A percentile compares a stretch with the other conserved stretches of the same genome.
Evolutionary conservation across 2,329 filamentous ascomycete genomes (phyloP).

Genomic region (Fusarium miscanthi): DNA sequence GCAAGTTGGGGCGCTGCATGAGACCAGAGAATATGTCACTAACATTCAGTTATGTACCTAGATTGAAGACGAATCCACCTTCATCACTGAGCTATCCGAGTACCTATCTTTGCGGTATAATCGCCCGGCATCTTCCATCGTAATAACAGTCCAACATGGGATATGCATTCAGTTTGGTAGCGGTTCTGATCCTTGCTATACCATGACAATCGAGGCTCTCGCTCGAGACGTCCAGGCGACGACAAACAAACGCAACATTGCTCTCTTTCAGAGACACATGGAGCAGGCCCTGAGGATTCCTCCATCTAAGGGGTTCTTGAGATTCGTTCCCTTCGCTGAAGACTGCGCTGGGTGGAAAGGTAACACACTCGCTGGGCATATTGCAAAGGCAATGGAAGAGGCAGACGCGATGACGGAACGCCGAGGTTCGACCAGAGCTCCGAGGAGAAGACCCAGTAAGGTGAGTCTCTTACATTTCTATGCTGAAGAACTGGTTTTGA

Average conservation of each 20-base stretch:
- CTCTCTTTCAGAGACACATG: constrained; percentile 81
- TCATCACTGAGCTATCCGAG: constrained; percentile 79
- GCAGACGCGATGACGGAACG: neutral
- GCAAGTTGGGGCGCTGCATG: constrained; percentile 28
- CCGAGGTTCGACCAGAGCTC: constrained; percentile 13
- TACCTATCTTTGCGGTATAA: constrained; percentile 81
- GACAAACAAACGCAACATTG: constrained; percentile 83
- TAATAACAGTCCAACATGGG: constrained; percentile 80
- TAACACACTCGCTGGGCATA: constrained; percentile 74
- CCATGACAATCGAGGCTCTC: constrained; percentile 78
- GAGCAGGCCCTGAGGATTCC: constrained; percentile 75
- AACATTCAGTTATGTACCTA: constrained; percentile 48
- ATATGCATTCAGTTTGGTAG: constrained; percentile 80
- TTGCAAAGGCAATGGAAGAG: constrained; percentile 48
- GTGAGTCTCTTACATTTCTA: constrained; percentile 2
- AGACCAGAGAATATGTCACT: neutral
- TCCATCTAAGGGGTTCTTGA: constrained; percentile 75
- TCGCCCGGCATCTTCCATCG: constrained; percentile 77
- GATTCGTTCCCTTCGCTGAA: constrained; percentile 76
- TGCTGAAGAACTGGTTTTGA: neutral
- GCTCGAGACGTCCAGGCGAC: constrained; percentile 75
- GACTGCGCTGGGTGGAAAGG: constrained; percentile 78
- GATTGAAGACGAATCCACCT: constrained; percentile 79
- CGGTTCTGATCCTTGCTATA: constrained; percentile 82
- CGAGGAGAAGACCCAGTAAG: constrained; percentile 31